These are phyloP conservation scores for Calocybe indica DNA, from an alignment of 768 basidiomycete species.

Conservation along the genomic window DNA sequence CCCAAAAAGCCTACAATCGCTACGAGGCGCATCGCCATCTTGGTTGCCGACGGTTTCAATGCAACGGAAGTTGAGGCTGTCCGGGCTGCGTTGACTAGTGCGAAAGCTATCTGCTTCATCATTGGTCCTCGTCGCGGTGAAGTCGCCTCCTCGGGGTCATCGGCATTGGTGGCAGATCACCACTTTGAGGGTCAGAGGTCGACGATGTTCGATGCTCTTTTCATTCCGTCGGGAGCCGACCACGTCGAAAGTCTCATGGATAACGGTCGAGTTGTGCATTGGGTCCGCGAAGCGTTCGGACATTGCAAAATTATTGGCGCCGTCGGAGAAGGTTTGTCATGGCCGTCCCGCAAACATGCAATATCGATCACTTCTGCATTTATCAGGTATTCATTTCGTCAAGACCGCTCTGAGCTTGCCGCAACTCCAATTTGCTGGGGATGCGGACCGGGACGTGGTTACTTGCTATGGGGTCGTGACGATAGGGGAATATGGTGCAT, in stretches of 20 bases:
- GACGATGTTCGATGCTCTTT: constrained; percentile 78
- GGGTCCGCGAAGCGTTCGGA: constrained; percentile 79
- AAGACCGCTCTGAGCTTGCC: constrained; percentile 40
- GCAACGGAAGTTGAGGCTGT: constrained; percentile 51
- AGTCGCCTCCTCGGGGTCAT: constrained; percentile 24
- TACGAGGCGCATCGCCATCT: constrained; percentile 69
- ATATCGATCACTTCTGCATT: not conserved
- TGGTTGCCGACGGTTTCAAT: constrained; percentile 74
- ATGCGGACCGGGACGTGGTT: constrained; percentile 34
- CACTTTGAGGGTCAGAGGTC: constrained; percentile 75
- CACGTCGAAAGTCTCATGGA: constrained; percentile 51
- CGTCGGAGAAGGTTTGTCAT: constrained; percentile 52
- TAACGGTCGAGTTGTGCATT: constrained; percentile 74
- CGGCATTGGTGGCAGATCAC: constrained; percentile 54
- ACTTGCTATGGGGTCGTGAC: constrained; percentile 61
- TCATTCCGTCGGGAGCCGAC: constrained; percentile 65
- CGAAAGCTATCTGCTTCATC: constrained; percentile 53
- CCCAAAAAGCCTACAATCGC: constrained; percentile 55
- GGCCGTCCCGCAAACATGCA: not conserved
- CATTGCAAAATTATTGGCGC: constrained; percentile 83
- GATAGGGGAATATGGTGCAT: constrained; percentile 41
- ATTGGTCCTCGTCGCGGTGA: constrained; percentile 66
- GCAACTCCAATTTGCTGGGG: constrained; percentile 34
- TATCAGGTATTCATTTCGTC: constrained; percentile 44
- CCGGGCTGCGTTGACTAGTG: constrained; percentile 43